Evolutionary conservation across 108 stramenopile species (phyloP), one percentile per base, ranked within the genome.

Genomic region (Nitzschia palea): DNA sequence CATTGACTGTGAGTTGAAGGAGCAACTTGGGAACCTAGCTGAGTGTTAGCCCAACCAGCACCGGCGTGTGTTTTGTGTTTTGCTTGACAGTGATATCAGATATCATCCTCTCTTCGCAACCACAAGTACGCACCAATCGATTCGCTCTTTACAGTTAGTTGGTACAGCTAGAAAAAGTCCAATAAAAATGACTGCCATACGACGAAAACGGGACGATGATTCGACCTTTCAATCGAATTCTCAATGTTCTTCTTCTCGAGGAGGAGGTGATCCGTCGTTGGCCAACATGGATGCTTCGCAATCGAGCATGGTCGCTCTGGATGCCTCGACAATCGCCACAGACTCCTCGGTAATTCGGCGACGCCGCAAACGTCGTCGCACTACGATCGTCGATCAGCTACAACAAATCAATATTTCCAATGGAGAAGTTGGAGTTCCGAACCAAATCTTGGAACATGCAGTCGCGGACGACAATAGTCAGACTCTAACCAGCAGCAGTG

Each of bases 121-220:
- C 18, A 44, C 44, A 3, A 2, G 44, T 18, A 1, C 44, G 44
- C 20, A 44, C 44, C 3, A 3, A 20, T 18, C 17, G 44, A 2
- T 44, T 18, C 44, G 44, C 20, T 17, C 3, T 3, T 17, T 44
- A 3, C 17, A n/a, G n/a, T n/a, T n/a, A n/a, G n/a, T n/a, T n/a
- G n/a, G n/a, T n/a, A 44, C 20, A 44, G 3, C 44, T 18, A 3
- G 18, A 44, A 44, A 17, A 44, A 1, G 18, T 2, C 20, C 26
- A 52, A 14, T 25, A 26, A 56, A 6, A 28, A 60, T 60, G 59
- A 60, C 59, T 9, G 59, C 59, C 1, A 60, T 34, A 4, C 35
- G 59, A 5, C 27, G 59, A 31, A 60, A 60, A 26, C 59, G 59
- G 22, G 59, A 60, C 59, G 59, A 60, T 43, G 59, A 60, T 40